Conservation (phyloP, 2,329 filamentous ascomycete species). For the Nigrograna mackinnonii region DNA sequence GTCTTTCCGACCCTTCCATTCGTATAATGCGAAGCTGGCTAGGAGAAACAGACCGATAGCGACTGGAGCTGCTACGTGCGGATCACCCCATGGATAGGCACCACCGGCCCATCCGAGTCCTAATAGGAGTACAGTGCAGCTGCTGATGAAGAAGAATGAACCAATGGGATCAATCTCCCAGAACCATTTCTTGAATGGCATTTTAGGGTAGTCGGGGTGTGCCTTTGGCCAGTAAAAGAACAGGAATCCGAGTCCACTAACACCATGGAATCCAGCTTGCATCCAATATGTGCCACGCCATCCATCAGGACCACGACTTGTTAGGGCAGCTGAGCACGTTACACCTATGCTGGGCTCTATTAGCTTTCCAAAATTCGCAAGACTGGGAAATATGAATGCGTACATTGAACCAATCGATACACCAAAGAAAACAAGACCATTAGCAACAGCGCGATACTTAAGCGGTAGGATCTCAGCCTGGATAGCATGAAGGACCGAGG, state of each 20-base stretch:
- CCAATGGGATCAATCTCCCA: conserved; percentile 38
- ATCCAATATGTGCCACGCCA: conserved; percentile 65
- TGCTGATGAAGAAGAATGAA: conserved; percentile 24
- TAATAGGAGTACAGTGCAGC: conserved; percentile 28
- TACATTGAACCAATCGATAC: conserved; percentile 58
- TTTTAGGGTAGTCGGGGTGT: conserved; percentile 24
- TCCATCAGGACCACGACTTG: conserved; percentile 50
- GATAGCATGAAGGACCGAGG: conserved; percentile 60
- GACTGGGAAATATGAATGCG: conserved; percentile 27
- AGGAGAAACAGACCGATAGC: conserved; percentile 25
- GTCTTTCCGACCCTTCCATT: conserved; percentile 59
- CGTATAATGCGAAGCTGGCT: conserved; percentile 29
- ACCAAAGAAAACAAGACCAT: conserved; percentile 56
- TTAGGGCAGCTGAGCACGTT: conserved; percentile 56
- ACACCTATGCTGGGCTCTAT: conserved; percentile 50
- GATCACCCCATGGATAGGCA: conserved; percentile 24
- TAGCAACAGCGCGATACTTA: conserved; percentile 60
- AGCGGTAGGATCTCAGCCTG: conserved; percentile 60
- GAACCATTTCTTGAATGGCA: conserved; percentile 26
- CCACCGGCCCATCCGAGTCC: conserved; percentile 36
- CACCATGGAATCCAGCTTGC: conserved; percentile 57
- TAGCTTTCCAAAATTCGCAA: not conserved
- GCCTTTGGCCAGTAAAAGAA: conserved; percentile 39
- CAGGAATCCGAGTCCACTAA: conserved; percentile 53
- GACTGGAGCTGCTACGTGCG: conserved; percentile 28